Base-by-base conservation (phyloP, 345 rosid species). In the Crucihimalaya himalaica region DNA sequence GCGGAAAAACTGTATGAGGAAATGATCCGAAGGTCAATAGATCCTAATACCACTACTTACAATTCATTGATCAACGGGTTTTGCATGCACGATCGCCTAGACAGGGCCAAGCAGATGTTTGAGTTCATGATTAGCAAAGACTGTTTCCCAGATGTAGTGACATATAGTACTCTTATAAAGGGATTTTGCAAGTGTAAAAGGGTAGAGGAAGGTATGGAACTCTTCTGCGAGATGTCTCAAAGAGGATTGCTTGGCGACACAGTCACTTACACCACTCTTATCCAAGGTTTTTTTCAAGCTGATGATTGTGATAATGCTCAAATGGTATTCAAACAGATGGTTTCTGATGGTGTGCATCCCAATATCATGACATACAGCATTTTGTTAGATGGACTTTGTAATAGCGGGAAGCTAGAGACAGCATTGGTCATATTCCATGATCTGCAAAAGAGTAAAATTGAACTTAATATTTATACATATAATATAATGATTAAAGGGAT, bases 351-450 rank as follows among this genome's bases (percentile, higher is more conserved):
- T 53, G 58, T 53, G 34, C 34, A 10, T 53, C 58, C 34, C 19
- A 27, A 6, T 13, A 6, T 53, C 14, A 1, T 6, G 58, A 53
- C 58, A 7, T 53, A 53, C 19, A 53, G 3, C 19, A 53, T 27
- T 6, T 14, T 53, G 13, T 35, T 84, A 42, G 35, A 60, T 15
- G 81, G 77, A 7, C 54, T 70, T 59, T 78, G 66, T 28, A 35
- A 4, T 23, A 66, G 34, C 3, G 80, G 80, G 31, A 71, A 65
- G 58, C 35, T 77, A 34, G 56, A 31, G 25, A 74, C 46, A 4
- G 87, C 79, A 6, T 20, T 46, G 23, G 54, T 50, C 11, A 20
- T 77, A 58, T 51, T 78, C 48, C 8, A 56, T 2, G 27, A 67
- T 45, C 23, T 82, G 77, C 65, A 31, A 35, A 50, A 5, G 28